Conservation (phyloP, 176 grass and related monocot species). For the Triticum urartu region DNA sequence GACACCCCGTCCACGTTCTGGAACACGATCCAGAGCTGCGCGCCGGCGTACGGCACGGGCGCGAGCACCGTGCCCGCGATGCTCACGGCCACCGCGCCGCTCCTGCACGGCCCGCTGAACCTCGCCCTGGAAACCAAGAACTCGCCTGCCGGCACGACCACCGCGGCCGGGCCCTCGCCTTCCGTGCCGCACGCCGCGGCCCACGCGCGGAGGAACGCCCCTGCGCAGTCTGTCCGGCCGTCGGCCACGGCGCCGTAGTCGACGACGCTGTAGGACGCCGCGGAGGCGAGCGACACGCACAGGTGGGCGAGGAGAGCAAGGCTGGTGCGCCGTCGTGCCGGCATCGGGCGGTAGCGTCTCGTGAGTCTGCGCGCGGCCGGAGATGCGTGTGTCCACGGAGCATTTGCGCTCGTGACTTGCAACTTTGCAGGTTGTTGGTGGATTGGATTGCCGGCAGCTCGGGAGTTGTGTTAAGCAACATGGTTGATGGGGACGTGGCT, state of each 20-base stretch:
- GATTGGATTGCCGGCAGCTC: too few species aligned
- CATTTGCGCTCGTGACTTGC: not conserved
- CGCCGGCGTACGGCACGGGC: slow-evolving; percentile 18
- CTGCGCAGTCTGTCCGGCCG: slow-evolving; percentile 30
- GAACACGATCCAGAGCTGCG: slow-evolving; percentile 45
- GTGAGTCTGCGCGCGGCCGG: not conserved
- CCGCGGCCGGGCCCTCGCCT: not conserved
- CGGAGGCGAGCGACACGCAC: not conserved
- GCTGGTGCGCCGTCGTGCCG: not conserved
- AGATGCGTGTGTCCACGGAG: not conserved
- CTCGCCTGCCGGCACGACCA: slow-evolving; percentile 41
- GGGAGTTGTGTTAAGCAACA: not conserved
- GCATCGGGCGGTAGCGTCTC: not conserved
- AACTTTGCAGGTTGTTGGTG: not conserved
- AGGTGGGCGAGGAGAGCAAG: not conserved
- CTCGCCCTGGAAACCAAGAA: slow-evolving; percentile 43
- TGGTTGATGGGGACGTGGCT: not conserved
- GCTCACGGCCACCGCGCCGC: slow-evolving; percentile 18
- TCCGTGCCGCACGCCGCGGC: slow-evolving; percentile 24
- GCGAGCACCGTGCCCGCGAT: slow-evolving; percentile 49
- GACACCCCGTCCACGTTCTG: slow-evolving; percentile 54
- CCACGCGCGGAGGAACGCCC: slow-evolving; percentile 42
- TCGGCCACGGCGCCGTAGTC: slow-evolving; percentile 41
- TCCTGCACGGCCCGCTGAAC: slow-evolving; percentile 48
- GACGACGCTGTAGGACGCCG: slow-evolving; percentile 21